Base-by-base conservation (phyloP, 1,284 basidiomycete species). In the Malassezia arunalokei region DNA sequence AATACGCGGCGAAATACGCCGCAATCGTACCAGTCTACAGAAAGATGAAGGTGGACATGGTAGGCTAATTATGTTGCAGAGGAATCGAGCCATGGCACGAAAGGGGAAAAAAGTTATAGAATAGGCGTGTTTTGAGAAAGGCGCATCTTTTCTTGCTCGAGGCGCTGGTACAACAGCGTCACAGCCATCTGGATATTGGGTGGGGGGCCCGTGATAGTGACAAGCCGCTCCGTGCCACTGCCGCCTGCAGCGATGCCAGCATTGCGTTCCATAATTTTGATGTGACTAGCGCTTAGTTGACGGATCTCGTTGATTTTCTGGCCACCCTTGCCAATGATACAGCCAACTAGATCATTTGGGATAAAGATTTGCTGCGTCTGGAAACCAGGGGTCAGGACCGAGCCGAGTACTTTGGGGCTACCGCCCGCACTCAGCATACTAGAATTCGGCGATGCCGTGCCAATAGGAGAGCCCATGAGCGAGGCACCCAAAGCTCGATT, bases 221-320 rank as follows among this genome's bases (percentile, higher is more conserved):
- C 76, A 60, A 60, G 74, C 40, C 67, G 73, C 57, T 62, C 77
- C 66, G 51, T 65, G 24, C 76, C 76, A 20, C 64, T 65, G 6
- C 77, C 75, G 9, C 73, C 74, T 1, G 68, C 68, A 4, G 64
- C 64, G 12, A 65, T 50, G 12, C 68, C 68, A 2, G 68, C 68
- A 33, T 63, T 76, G 27, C 92, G 91, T 69, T 99, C 94, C 83
- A 95, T 95, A 54, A 99, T 95, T 76, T 95, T 91, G 76, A 99
- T 96, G 68, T 92, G 85, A 73, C 88, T 91, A 17, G 83, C 86
- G 71, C 82, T 90, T 83, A 86, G 86, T 73, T 84, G 86, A 65
- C 94, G 81, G 64, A 99, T 95, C 77, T 99, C 94, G 71, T 98
- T 98, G 78, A 99, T 99, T 77, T 98, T 99, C 69, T 84, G 83